Base-by-base conservation (phyloP, 371 early-diverging fungal genomes). In the Mycotypha africana region DNA sequence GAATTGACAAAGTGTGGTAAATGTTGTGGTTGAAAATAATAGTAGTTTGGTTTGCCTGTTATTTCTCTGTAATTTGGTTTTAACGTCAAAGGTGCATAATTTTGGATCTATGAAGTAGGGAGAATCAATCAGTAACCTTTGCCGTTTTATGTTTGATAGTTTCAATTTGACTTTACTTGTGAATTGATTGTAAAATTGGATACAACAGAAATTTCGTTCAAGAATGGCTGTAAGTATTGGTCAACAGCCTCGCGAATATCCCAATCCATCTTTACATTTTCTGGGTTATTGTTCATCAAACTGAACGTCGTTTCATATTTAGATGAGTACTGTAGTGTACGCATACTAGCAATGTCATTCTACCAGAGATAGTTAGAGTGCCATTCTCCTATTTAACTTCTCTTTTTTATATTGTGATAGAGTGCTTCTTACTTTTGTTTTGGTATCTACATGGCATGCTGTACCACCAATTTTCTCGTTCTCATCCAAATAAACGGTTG, bases 1-100 rank as follows among this genome's bases (percentile, higher is more conserved):
- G 89, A 82, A 58, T 93, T 91, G 28, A 93, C 79, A 67, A 93
- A 91, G 45, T 84, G 84, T 14, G 88, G 81, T 16, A 91, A 67
- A 25, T 74, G 59, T 14, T 79, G 66, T 44, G 84, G 67, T 11
- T 70, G 62, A 65, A 77, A 62, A 50, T 66, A 80, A 37, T 76
- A 60, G 44, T 76, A 75, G 16, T 51, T 47, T 2, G 60, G 59
- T 32, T 53, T 53, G 36, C 75, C 56, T 46, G 58, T 47, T 22
- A 59, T 49, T 40, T 58, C 45, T 34, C 41, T 66, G 45, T 54
- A 54, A 15, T 74, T 58, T 2, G 93, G 91, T 16, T 59, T 52
- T 23, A 89, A 53, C 2, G 86, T 77, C 21, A 91, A 63, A 0
- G 82, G 58, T 1, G 91, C 82, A 61, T 85, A 87, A 44, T 91